phyloP scores from a whole-genome alignment of 169 alveolate species.

The Theileria orientalis region DNA sequence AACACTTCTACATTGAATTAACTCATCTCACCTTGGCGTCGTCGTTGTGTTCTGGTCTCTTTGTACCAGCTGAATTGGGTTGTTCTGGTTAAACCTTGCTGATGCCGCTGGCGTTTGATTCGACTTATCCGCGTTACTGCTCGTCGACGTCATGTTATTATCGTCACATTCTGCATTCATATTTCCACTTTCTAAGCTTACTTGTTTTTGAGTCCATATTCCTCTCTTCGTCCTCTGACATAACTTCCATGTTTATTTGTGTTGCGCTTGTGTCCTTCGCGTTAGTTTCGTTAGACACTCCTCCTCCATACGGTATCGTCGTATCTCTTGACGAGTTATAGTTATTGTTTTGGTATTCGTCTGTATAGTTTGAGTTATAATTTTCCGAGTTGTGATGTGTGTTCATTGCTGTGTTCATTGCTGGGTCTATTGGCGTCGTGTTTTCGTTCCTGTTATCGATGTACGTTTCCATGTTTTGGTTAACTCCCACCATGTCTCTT shows the following conservation, averaged over 20 bases:
- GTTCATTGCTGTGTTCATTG: background rate
- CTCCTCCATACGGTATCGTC: conserved; percentile 21
- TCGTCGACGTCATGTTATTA: background rate
- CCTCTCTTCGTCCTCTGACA: background rate
- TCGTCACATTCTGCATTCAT: background rate
- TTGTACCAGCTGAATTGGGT: background rate
- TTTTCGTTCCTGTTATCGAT: background rate
- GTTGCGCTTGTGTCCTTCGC: conserved; percentile 27
- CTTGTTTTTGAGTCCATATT: conserved; percentile 6
- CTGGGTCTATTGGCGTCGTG: conserved; percentile 10
- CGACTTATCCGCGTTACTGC: background rate
- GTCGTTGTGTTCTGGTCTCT: background rate
- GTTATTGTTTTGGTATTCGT: conserved; percentile 3
- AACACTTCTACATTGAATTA: too few species aligned
- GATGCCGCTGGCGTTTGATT: background rate
- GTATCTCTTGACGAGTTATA: conserved; percentile 32
- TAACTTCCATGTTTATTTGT: conserved; percentile 5
- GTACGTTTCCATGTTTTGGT: conserved; percentile 1
- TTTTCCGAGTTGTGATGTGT: background rate
- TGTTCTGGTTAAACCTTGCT: background rate
- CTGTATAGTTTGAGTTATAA: conserved; percentile 15
- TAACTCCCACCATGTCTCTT: background rate
- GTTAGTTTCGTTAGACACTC: conserved; percentile 5
- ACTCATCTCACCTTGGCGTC: background rate
- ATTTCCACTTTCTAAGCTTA: background rate